Conservation (phyloP, 2,329 filamentous ascomycete species). For the Alternaria conjuncta region DNA sequence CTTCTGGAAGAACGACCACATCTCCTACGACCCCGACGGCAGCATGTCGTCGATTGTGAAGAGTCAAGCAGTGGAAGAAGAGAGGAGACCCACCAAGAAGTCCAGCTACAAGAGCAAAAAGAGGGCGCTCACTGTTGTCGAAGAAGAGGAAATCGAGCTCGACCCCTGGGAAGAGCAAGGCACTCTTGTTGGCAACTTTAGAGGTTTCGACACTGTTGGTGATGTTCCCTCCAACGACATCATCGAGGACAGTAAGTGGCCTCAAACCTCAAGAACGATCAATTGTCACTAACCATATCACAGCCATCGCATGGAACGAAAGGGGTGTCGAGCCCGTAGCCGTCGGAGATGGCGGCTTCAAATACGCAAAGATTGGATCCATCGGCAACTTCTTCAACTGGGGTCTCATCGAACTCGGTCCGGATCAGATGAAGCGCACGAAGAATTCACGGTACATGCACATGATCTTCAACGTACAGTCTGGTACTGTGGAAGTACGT, state of each 20-base stretch:
- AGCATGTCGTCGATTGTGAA: slow-evolving; percentile 80
- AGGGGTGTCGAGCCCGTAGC: slow-evolving; percentile 64
- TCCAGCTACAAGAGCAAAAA: slow-evolving; percentile 33
- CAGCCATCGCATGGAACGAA: slow-evolving; percentile 67
- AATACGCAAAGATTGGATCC: slow-evolving; percentile 77
- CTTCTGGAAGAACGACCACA: slow-evolving; percentile 85
- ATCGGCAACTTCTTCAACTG: slow-evolving; percentile 78
- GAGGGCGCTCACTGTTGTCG: slow-evolving; percentile 44
- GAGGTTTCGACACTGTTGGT: slow-evolving; percentile 67
- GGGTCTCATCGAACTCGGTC: slow-evolving; percentile 86
- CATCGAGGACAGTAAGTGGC: slow-evolving; percentile 48
- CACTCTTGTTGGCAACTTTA: slow-evolving; percentile 67
- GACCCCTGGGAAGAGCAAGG: slow-evolving; percentile 77
- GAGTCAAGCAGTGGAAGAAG: slow-evolving; percentile 65
- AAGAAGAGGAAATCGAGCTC: slow-evolving; percentile 62
- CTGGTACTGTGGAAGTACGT: slow-evolving; percentile 80
- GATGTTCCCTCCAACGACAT: slow-evolving; percentile 63
- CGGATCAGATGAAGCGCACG: slow-evolving; percentile 79
- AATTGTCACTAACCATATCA: slow-evolving; percentile 20
- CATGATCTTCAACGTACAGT: slow-evolving; percentile 92
- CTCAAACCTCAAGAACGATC: neutral
- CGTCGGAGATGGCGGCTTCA: slow-evolving; percentile 73
- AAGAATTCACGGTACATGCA: slow-evolving; percentile 97
- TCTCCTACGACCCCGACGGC: slow-evolving; percentile 71
- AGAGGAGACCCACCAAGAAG: slow-evolving; percentile 44